Base-by-base conservation (phyloP, 2,329 filamentous ascomycete species). In the Curvularia eragrostidis region DNA sequence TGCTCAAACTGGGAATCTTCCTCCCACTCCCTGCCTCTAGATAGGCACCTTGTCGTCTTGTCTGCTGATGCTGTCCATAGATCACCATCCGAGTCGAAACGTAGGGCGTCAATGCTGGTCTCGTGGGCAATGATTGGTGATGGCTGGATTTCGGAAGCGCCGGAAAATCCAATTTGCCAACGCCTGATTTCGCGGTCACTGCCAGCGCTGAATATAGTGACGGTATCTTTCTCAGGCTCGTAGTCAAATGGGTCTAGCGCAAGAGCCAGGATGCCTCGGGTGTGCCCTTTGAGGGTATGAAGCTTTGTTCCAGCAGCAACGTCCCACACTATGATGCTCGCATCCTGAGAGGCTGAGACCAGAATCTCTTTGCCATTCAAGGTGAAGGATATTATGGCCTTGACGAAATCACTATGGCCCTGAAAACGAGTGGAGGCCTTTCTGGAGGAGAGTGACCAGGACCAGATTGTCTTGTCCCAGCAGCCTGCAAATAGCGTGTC, bases 31-130 rank as follows among this genome's bases (percentile, higher is more conserved):
- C 85, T 86, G 23, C 83, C 80, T 51, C 93, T 83, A 1, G 88
- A 84, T 8, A 97, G 83, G 66, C 91, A 93, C 75, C 94, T 95
- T 1, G 88, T 88, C 0, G 90, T 93, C 66, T 92, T 95, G 75
- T 99, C 95, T 4, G 92, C 93, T 59, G 92, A 97, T 5, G 93
- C 90, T 7, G 94, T 97, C 93, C 93, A 98, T 13, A 97, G 79
- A 67, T 97, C 91, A 30, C 85, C 87, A 46, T 87, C 85, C 4
- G 78, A 77, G 63, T 93, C 89, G 67, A 96, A 96, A 19, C 85
- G 80, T 13, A 98, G 79, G 63, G 85, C 88, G 77, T 97, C 96
- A 9, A 99, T 87, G 64, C 90, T 95, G 0, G 95, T 99, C 66
- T 97, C 92, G 76, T 99, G 95, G 61, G 89, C 89, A 46, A 89